These are phyloP conservation scores for Nitzschia palea DNA, from an alignment of 108 stramenopile genomes.

Conservation along the genomic window DNA sequence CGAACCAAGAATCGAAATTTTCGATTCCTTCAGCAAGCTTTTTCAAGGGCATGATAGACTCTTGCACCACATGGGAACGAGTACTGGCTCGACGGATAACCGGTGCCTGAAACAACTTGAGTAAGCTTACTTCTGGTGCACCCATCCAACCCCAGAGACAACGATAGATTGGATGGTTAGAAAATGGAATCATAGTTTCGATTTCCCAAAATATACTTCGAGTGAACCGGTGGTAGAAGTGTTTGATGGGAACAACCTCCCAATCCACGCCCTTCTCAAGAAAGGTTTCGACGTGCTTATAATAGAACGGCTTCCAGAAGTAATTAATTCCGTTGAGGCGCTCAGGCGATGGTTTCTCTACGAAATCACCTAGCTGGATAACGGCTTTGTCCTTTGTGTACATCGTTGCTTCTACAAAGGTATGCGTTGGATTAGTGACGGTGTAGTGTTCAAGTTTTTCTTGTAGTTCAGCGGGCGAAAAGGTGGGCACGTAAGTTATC, in stretches of 20 bases:
- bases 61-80: constrained; percentile 47
- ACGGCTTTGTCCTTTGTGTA: constrained; percentile 51
- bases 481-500: constrained; percentile 35
- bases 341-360: constrained; percentile 20
- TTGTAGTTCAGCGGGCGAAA: constrained; percentile 23
- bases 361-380: constrained; percentile 50
- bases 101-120: constrained; percentile 44
- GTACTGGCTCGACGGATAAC: constrained; percentile 34
- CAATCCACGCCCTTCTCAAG: constrained; percentile 16
- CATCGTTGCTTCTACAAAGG: constrained; percentile 56
- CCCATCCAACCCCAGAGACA: constrained; percentile 58
- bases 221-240: constrained; percentile 66
- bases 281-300: constrained; percentile 55
- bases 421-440: background rate
- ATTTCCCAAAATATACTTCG: constrained; percentile 65
- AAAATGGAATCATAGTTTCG: constrained; percentile 62
- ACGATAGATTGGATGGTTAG: constrained; percentile 55
- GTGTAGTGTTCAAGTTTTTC: constrained; percentile 2
- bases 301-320: constrained; percentile 67
- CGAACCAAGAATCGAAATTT: constrained; percentile 31
- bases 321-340: constrained; percentile 26
- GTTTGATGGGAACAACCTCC: constrained; percentile 54
- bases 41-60: constrained; percentile 53
- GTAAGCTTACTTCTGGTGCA: constrained; percentile 54
- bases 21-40: constrained; percentile 48